Conservation (phyloP, 169 alveolate genomes). For the Babesia bigemina region DNA sequence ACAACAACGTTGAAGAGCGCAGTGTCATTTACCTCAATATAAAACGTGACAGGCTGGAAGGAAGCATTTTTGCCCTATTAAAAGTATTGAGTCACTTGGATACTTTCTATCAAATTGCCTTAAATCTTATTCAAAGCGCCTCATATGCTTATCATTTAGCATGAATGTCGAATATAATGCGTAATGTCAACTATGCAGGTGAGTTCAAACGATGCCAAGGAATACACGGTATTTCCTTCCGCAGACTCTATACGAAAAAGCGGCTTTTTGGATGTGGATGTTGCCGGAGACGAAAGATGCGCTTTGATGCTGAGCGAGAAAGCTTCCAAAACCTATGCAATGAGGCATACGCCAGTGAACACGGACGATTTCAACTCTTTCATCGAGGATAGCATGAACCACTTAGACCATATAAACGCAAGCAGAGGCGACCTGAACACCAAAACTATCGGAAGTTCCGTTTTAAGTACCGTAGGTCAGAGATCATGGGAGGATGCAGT, state of each 20-base stretch:
- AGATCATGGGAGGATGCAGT: slow-evolving; percentile 29
- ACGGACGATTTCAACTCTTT: slow-evolving; percentile 1
- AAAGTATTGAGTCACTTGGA: too few species aligned
- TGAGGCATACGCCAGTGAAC: background rate
- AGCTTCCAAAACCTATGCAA: background rate
- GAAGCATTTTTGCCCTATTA: too few species aligned
- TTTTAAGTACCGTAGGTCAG: background rate
- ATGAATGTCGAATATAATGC: background rate
- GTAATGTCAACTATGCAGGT: background rate
- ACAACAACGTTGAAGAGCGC: too few species aligned
- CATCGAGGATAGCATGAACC: slow-evolving; percentile 8
- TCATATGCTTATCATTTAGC: background rate
- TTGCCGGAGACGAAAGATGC: background rate
- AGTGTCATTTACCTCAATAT: too few species aligned
- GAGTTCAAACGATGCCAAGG: background rate
- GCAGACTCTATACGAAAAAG: background rate
- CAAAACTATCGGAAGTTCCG: background rate
- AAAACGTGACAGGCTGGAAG: too few species aligned
- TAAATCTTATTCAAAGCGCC: too few species aligned
- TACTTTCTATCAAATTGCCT: too few species aligned
- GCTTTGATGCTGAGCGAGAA: background rate
- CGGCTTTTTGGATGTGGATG: background rate
- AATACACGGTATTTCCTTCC: slow-evolving; percentile 1
- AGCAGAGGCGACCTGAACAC: background rate
- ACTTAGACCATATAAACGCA: background rate